These are phyloP conservation scores for Umbilicaria muhlenbergii DNA, from an alignment of 495 filamentous ascomycete genomes.

Conservation along the genomic window DNA sequence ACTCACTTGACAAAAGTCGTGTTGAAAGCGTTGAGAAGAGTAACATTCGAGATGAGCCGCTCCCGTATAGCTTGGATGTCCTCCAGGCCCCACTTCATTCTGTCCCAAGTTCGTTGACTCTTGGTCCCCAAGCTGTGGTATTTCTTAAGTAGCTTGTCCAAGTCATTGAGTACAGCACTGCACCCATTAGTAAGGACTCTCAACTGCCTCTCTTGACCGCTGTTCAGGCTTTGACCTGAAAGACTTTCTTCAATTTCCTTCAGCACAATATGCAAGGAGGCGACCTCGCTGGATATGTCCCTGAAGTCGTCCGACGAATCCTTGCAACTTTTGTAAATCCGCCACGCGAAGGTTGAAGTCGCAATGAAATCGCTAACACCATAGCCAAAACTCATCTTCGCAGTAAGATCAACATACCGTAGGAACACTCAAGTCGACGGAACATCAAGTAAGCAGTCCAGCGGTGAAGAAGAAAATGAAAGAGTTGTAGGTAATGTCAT, in stretches of 20 bases:
- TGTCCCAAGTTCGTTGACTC: conserved; percentile 22
- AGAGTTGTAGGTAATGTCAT: too few species aligned
- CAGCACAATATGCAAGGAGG: conserved; percentile 23
- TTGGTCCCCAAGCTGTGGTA: conserved; percentile 21
- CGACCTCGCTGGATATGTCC: conserved; percentile 18
- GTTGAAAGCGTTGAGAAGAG: conserved; percentile 16
- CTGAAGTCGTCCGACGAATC: conserved; percentile 12
- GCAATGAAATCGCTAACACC: conserved; percentile 19
- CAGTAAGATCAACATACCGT: too few species aligned
- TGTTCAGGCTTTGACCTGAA: neutral
- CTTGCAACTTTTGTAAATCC: conserved; percentile 17
- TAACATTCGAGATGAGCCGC: conserved; percentile 15
- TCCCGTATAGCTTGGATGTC: conserved; percentile 19
- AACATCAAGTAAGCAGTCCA: too few species aligned
- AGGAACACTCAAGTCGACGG: too few species aligned
- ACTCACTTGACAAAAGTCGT: conserved; percentile 1
- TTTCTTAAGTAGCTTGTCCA: conserved; percentile 15
- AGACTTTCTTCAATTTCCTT: conserved; percentile 21
- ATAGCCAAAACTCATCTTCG: conserved; percentile 17
- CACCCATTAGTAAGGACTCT: conserved; percentile 17
- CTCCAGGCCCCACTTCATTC: conserved; percentile 17
- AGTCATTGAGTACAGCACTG: conserved; percentile 14
- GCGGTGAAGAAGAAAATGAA: too few species aligned
- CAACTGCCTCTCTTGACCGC: conserved; percentile 4
- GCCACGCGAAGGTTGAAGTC: conserved; percentile 13